phyloP scores from a whole-genome alignment of 805 yeast species.

The Kluyveromyces aestuarii region DNA sequence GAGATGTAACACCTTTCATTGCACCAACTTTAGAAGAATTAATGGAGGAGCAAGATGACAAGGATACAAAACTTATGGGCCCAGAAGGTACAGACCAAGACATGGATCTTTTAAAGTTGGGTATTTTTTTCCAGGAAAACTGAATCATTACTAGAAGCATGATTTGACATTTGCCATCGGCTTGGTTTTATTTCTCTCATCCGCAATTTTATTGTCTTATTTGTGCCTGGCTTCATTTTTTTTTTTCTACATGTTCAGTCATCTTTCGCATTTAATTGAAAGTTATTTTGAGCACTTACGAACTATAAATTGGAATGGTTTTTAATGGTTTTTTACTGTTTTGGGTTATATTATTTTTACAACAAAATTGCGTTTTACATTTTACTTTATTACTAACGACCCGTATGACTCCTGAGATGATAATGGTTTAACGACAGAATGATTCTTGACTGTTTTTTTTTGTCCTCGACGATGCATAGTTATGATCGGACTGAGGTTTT shows the following conservation, averaged over 20 bases:
- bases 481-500: background rate
- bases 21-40: conserved; percentile 28
- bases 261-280: background rate
- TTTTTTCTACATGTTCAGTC: background rate
- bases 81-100: conserved; percentile 2
- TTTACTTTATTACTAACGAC: background rate
- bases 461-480: background rate
- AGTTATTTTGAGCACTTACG: background rate
- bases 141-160: background rate
- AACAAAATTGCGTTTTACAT: background rate
- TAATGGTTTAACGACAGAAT: background rate
- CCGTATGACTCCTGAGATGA: background rate
- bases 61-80: conserved; percentile 2
- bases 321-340: background rate
- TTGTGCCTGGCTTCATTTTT: background rate
- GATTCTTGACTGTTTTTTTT: background rate
- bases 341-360: background rate
- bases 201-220: background rate
- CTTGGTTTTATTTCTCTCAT: background rate
- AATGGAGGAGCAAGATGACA: conserved; percentile 24
- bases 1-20: conserved; percentile 9
- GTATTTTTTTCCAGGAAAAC: background rate
- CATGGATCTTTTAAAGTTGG: conserved; percentile 2
- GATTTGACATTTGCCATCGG: background rate
- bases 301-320: background rate